Evolutionary conservation across 2,329 filamentous ascomycete genomes (phyloP), one percentile per base, ranked within the genome.

Genomic region (Orbilia ellipsospora): DNA sequence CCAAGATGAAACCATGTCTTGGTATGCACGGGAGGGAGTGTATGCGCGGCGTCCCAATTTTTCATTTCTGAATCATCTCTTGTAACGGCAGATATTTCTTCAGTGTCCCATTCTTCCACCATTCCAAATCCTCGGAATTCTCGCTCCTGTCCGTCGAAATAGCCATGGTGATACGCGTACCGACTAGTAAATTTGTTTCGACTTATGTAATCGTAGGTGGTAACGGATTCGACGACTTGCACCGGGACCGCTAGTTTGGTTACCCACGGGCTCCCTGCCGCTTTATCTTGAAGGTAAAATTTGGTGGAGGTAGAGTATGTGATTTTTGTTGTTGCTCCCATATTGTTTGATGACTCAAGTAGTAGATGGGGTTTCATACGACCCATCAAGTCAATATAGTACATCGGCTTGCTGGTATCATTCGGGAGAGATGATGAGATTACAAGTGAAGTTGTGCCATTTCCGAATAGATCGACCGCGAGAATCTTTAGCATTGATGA

Each of bases 141-240:
- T 1, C 77, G 20, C 36, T 78, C 77, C 0, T 26, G 15, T 18
- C 54, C 42, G 23, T 78, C 77, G 26, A 59, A 78, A 45, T 45
- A 78, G 1, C 77, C 77, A 42, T 78, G 40, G 48, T 78, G 77
- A 26, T 78, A 78, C 7, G 45, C 61, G 40, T 75, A 78, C 7
- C 54, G 31, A 8, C 40, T 51, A 0, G 44, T 20, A 3, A 50
- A 44, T 7, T 44, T 45, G 2, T 20, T 42, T 23, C 45, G 18
- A 10, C 16, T 51, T 31, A 73, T 55, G 1, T 26, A 36, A 31
- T 77, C 76, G 1, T 36, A 28, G 2, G 10, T 45, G 5, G 16
- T 16, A 1, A 59, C 42, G 10, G 15, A 18, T 5, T 72, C 36
- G 0, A 78, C 63, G 28, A 57, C 64, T 1, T 74, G 44, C 0